phyloP scores from a whole-genome alignment of 2,329 filamentous ascomycete species.

The Verticillium dahliae region DNA sequence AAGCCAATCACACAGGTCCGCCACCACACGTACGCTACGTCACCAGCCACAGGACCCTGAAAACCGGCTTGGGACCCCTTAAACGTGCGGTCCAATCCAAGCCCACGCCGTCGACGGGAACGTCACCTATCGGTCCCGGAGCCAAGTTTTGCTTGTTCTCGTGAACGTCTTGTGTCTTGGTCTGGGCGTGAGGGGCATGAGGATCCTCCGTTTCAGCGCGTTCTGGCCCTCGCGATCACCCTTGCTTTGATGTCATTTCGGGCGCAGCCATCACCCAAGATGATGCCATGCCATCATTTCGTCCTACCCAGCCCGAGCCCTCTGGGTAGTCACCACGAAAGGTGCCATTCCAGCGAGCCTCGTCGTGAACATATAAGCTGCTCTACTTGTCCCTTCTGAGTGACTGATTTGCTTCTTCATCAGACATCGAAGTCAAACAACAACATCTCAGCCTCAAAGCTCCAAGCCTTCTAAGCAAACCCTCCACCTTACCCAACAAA shows the following conservation, averaged over 20 bases:
- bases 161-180: background rate
- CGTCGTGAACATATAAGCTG: slow-evolving; percentile 8
- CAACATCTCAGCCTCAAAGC: background rate
- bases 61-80: background rate
- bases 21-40: background rate
- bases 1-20: background rate
- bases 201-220: background rate
- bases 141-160: background rate
- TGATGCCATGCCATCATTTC: slow-evolving; percentile 1
- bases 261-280: background rate
- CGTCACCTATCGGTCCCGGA: background rate
- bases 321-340: background rate
- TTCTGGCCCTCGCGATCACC: background rate
- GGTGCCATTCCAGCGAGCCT: background rate
- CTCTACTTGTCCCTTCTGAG: background rate
- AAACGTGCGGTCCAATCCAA: background rate
- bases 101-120: background rate
- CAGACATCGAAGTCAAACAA: no score
- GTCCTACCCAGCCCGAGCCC: background rate
- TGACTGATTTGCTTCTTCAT: no score
- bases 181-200: background rate
- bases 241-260: slow-evolving; percentile 1
- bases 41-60: slow-evolving; percentile 5
- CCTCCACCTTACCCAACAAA: slow-evolving; percentile 2
- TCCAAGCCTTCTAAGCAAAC: slow-evolving; percentile 1